Conservation (phyloP, 176 grass and related monocot genomes). For the Alopecurus myosuroides region DNA sequence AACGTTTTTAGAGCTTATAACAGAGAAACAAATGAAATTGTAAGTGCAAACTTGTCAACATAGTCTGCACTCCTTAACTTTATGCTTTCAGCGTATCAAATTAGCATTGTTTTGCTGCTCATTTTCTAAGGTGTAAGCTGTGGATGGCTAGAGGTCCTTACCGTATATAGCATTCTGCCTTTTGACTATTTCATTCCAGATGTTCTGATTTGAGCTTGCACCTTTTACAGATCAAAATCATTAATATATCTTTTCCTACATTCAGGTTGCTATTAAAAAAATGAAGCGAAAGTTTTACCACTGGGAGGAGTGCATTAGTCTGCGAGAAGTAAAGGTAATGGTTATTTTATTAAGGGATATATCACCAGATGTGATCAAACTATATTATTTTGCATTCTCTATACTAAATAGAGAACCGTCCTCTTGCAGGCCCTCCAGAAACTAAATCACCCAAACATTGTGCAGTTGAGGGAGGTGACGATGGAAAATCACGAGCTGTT, state of each 20-base stretch:
- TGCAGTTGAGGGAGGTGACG: constrained; percentile 78
- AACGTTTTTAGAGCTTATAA: constrained; percentile 80
- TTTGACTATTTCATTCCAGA: neutral
- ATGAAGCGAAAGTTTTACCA: constrained; percentile 92
- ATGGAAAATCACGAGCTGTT: constrained; percentile 86
- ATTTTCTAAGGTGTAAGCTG: neutral
- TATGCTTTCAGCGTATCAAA: neutral
- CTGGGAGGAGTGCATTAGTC: constrained; percentile 71
- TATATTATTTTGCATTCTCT: neutral
- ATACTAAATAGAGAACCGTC: constrained; percentile 22
- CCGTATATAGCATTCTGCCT: neutral
- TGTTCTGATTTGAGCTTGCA: neutral
- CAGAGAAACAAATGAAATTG: constrained; percentile 77
- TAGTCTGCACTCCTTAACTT: neutral
- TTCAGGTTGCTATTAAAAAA: constrained; percentile 93
- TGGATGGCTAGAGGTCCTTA: neutral
- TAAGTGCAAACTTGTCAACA: constrained; percentile 27
- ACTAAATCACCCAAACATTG: constrained; percentile 76
- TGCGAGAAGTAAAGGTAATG: constrained; percentile 84
- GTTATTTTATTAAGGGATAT: neutral
- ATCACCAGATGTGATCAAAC: neutral
- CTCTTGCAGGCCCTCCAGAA: constrained; percentile 65
- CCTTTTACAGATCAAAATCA: neutral
- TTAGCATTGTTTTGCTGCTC: neutral
- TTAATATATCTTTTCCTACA: neutral